Evolutionary conservation across 192 early-diverging fungal genomes (phyloP).

Genomic region (Linnemannia elongata): DNA sequence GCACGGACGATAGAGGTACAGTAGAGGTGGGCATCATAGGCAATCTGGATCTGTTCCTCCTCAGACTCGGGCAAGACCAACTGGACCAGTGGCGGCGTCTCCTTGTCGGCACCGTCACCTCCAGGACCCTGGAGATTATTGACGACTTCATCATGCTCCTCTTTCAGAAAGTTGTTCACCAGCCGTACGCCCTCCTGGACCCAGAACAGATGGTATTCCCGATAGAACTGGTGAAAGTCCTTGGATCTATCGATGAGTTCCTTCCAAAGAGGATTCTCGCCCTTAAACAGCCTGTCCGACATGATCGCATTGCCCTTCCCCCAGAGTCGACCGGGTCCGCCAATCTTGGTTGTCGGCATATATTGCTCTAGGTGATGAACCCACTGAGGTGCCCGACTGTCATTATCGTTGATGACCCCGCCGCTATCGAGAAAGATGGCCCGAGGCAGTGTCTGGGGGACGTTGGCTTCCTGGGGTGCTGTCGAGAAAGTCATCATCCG

Average conservation of each 20-base stretch:
- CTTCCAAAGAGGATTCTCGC: not conserved
- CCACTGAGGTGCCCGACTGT: conserved; percentile 38
- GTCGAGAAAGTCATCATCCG: not conserved
- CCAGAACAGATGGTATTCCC: conserved; percentile 26
- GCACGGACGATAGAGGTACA: conserved; percentile 21
- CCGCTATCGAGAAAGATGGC: conserved; percentile 52
- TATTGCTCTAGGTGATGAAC: conserved; percentile 14
- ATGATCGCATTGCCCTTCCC: conserved; percentile 15
- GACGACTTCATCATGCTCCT: conserved; percentile 12
- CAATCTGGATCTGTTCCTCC: conserved; percentile 23
- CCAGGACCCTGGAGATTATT: not conserved
- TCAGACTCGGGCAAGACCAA: conserved; percentile 26
- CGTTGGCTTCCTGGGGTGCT: not conserved
- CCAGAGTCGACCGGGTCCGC: conserved; percentile 35
- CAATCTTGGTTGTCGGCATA: conserved; percentile 19
- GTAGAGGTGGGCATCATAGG: conserved; percentile 12
- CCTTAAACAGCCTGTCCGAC: conserved; percentile 7
- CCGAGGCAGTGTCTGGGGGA: conserved; percentile 4
- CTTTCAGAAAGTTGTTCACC: conserved; percentile 21
- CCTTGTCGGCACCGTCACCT: not conserved
- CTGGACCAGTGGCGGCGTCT: not conserved
- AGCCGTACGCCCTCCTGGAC: not conserved
- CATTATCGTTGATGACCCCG: conserved; percentile 44
- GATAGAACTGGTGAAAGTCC: conserved; percentile 16
- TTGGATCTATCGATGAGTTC: conserved; percentile 3